Percentiles rank a stretch among this genome's conserved stretches.
Conservation (phyloP, 441 rosid species). For the Erodium texanum region DNA sequence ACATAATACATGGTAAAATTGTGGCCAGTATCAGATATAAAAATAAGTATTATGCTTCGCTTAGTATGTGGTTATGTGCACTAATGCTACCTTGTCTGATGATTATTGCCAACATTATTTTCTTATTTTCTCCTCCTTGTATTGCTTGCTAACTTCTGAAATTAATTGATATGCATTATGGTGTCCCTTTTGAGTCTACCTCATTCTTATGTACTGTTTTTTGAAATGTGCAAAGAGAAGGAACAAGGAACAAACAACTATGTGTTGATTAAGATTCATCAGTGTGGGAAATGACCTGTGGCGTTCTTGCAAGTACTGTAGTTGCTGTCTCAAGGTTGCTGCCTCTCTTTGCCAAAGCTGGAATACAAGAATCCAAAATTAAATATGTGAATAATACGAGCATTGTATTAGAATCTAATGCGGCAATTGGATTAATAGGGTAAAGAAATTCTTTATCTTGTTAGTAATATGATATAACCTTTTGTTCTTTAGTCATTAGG, state of each 20-base stretch:
- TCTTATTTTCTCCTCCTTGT: neutral
- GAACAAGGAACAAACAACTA: neutral
- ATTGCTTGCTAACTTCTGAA: neutral
- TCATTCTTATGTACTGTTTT: neutral
- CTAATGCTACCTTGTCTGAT: neutral
- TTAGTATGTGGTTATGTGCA: neutral
- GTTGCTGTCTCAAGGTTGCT: constrained; percentile 54
- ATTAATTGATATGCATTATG: neutral
- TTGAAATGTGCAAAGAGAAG: neutral
- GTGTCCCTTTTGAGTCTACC: neutral
- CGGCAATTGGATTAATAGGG: neutral
- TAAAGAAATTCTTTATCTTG: neutral
- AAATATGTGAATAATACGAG: neutral
- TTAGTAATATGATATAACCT: neutral
- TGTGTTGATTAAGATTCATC: neutral
- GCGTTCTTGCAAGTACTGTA: constrained; percentile 49
- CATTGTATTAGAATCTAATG: neutral
- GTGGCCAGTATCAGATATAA: constrained; percentile 9
- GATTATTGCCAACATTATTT: neutral
- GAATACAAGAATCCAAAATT: constrained; percentile 3
- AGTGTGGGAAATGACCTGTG: constrained; percentile 39
- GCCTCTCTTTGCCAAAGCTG: constrained; percentile 85
- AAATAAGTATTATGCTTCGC: neutral
- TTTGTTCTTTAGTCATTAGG: neutral
- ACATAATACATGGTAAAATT: constrained; percentile 1